Conservation (phyloP, 2,329 filamentous ascomycete species). For the Ceratocystis albifundus region DNA sequence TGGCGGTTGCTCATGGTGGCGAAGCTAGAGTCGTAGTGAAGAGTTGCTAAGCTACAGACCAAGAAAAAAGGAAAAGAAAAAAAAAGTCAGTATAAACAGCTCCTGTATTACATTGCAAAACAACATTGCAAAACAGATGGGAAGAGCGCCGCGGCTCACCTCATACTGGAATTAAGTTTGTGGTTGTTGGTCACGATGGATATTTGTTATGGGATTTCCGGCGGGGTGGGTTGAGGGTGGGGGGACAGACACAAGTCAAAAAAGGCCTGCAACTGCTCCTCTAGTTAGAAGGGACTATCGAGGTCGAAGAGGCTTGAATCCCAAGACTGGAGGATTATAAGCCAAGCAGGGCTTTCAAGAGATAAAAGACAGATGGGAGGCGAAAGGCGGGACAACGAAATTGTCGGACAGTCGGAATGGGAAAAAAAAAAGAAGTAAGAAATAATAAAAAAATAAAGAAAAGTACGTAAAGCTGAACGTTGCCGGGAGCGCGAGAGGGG, state of each 20-base stretch:
- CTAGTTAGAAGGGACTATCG: neutral
- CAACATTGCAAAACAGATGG: slow-evolving; percentile 12
- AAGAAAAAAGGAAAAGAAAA: neutral
- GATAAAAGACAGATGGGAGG: neutral
- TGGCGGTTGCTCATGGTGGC: slow-evolving; percentile 22
- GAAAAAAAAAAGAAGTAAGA: neutral
- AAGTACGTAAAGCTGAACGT: neutral
- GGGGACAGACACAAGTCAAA: slow-evolving; percentile 17
- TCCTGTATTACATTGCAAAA: neutral
- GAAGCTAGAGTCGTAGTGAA: slow-evolving; percentile 21
- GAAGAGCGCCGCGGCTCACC: slow-evolving; percentile 22
- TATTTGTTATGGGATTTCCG: slow-evolving; percentile 10
- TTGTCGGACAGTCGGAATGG: too few relatives aligned
- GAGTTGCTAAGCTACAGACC: slow-evolving; percentile 17
- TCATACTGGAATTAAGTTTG: slow-evolving; percentile 20
- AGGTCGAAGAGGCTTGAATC: slow-evolving; percentile 6
- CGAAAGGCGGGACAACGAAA: neutral
- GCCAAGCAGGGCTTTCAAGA: neutral
- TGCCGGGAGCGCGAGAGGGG: neutral
- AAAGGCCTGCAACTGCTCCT: slow-evolving; percentile 13
- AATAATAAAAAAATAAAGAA: too few relatives aligned
- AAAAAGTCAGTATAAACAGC: slow-evolving; percentile 16
- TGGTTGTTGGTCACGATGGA: slow-evolving; percentile 11
- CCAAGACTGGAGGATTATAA: neutral
- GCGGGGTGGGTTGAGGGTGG: slow-evolving; percentile 10